Percentiles rank a stretch among this genome's conserved stretches.
Evolutionary conservation across 441 rosid genomes (phyloP).

Genomic region (Aquilaria agallochum): DNA sequence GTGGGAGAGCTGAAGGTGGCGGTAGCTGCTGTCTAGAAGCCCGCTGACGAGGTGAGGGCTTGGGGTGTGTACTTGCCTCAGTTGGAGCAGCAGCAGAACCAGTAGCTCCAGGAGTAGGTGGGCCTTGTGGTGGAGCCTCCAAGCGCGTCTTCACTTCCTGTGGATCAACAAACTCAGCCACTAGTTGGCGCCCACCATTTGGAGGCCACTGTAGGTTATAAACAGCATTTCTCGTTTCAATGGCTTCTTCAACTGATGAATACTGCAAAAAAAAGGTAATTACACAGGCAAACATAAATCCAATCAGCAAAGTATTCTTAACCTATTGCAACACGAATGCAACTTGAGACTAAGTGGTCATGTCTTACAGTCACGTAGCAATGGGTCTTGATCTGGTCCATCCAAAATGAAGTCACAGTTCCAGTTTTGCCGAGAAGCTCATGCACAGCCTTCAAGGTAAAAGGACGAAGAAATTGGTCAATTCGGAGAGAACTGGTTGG

Average conservation of each 20-base stretch:
- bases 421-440: slow-evolving; percentile 93
- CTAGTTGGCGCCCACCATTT: slow-evolving; percentile 82
- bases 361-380: slow-evolving; percentile 82
- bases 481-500: slow-evolving; percentile 79
- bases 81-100: slow-evolving; percentile 28
- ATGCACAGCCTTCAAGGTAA: slow-evolving; percentile 95
- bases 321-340: neutral
- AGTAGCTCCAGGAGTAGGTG: slow-evolving; percentile 29
- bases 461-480: slow-evolving; percentile 88
- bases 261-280: slow-evolving; percentile 50
- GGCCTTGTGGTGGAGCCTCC: slow-evolving; percentile 57
- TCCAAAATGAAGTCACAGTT: slow-evolving; percentile 78
- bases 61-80: slow-evolving; percentile 37
- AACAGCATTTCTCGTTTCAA: slow-evolving; percentile 78
- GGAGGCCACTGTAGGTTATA: slow-evolving; percentile 96
- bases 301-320: neutral
- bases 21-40: slow-evolving; percentile 55
- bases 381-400: slow-evolving; percentile 97
- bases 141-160: slow-evolving; percentile 67
- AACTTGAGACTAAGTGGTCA: slow-evolving; percentile 3
- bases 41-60: slow-evolving; percentile 44
- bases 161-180: slow-evolving; percentile 83
- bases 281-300: neutral
- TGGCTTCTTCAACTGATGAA: slow-evolving; percentile 81
- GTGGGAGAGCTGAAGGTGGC: slow-evolving; percentile 57